These are phyloP conservation scores for Neonectria ditissima DNA, from an alignment of 2,329 filamentous ascomycete genomes.

Conservation along the genomic window DNA sequence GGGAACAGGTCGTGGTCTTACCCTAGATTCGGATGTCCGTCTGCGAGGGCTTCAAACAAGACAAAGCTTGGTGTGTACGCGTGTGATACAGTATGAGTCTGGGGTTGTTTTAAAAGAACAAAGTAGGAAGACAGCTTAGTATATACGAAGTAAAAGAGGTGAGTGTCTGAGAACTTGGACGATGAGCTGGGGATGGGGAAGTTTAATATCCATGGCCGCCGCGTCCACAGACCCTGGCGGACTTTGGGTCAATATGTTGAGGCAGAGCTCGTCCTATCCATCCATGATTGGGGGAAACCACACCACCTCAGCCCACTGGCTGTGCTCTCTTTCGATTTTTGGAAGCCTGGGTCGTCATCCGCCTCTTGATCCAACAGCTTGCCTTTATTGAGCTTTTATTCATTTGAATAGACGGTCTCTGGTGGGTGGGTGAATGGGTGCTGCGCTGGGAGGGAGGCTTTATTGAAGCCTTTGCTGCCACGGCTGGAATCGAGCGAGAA, in stretches of 20 bases:
- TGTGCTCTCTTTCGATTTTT: background rate
- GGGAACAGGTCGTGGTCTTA: background rate
- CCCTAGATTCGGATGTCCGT: background rate
- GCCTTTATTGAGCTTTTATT: no score
- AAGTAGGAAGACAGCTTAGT: background rate
- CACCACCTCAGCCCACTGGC: slow-evolving; percentile 31
- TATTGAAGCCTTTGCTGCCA: background rate
- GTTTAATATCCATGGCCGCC: background rate
- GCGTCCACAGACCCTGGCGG: background rate
- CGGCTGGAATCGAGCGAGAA: background rate
- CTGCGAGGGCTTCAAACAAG: background rate
- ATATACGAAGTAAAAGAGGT: no score
- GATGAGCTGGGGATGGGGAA: background rate
- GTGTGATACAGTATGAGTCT: background rate
- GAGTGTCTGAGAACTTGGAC: background rate
- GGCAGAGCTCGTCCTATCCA: slow-evolving; percentile 15
- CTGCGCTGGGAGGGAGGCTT: background rate
- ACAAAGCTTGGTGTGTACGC: background rate
- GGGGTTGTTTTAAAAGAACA: background rate
- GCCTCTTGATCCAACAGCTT: background rate
- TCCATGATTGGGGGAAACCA: slow-evolving; percentile 24
- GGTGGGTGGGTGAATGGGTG: background rate
- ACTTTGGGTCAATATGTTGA: slow-evolving; percentile 6
- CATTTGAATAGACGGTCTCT: background rate
- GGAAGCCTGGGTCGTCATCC: background rate